Conservation (phyloP, 805 yeast species). For the Huiozyma naganishii region DNA sequence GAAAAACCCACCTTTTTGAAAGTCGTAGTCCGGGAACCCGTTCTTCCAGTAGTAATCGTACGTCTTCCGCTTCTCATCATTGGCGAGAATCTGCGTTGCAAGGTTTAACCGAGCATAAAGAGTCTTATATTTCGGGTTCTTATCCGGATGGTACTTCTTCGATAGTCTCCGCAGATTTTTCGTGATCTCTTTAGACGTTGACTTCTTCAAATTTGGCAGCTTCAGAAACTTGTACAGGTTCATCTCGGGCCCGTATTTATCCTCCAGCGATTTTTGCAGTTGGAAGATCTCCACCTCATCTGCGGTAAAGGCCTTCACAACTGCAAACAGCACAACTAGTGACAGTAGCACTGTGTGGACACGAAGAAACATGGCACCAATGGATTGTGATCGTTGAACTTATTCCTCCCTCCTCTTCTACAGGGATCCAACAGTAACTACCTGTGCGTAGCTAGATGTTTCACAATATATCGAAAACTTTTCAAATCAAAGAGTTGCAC, state of each 20-base stretch:
- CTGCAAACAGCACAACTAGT: conserved; percentile 10
- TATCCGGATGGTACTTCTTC: conserved; percentile 78
- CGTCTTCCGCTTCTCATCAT: conserved; percentile 47
- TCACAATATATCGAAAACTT: too few species aligned
- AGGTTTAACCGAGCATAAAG: conserved; percentile 64
- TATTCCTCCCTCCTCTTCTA: neutral
- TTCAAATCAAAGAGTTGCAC: too few species aligned
- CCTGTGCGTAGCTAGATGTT: too few species aligned
- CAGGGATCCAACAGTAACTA: neutral
- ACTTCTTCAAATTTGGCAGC: conserved; percentile 30
- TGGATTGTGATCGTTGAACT: neutral
- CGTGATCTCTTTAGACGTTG: conserved; percentile 43
- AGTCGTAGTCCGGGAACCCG: conserved; percentile 82
- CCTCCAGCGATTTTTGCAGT: conserved; percentile 50
- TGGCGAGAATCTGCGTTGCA: conserved; percentile 63
- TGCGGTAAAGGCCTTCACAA: conserved; percentile 41
- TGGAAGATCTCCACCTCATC: conserved; percentile 76
- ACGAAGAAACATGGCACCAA: neutral
- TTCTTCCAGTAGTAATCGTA: conserved; percentile 75
- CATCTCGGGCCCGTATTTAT: conserved; percentile 49
- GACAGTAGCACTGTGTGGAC: conserved; percentile 5
- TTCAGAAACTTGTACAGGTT: conserved; percentile 63
- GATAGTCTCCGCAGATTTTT: conserved; percentile 65
- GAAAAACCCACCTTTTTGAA: conserved; percentile 45
- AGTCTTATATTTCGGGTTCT: conserved; percentile 39